Evolutionary conservation across 495 filamentous ascomycete genomes (phyloP).

Genomic region (Wilcoxina mikolae): DNA sequence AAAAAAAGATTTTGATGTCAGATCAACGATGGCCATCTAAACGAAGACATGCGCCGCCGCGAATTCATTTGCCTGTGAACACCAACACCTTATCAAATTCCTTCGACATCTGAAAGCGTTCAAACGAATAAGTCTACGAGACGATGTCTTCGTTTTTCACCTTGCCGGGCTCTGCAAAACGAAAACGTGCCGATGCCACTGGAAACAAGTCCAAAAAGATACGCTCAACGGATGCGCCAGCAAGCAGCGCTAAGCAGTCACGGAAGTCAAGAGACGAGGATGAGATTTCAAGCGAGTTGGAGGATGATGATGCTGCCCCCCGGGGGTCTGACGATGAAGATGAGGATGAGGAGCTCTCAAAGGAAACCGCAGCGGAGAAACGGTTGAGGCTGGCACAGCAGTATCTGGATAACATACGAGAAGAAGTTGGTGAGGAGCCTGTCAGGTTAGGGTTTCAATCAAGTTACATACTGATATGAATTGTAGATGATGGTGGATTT

Average conservation of each 20-base stretch:
- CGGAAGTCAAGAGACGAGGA: conserved; percentile 41
- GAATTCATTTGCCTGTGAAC: not conserved
- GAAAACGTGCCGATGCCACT: conserved; percentile 42
- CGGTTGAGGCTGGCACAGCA: conserved; percentile 78
- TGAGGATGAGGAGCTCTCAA: conserved; percentile 37
- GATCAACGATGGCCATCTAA: not conserved
- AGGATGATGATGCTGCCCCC: conserved; percentile 40
- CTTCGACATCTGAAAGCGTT: not conserved
- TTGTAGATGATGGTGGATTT: conserved; percentile 55
- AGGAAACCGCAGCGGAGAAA: conserved; percentile 75
- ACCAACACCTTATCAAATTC: not conserved
- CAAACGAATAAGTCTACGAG: not conserved
- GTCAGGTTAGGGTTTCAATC: not conserved
- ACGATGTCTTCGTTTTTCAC: conserved; percentile 52
- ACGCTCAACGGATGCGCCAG: conserved; percentile 24
- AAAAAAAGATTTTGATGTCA: conserved; percentile 7
- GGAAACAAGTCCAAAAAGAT: conserved; percentile 34
- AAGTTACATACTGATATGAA: not conserved
- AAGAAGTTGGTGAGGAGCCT: conserved; percentile 46
- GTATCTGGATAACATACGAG: conserved; percentile 76
- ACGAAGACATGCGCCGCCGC: not conserved
- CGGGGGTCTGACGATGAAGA: conserved; percentile 31
- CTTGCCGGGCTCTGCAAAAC: conserved; percentile 57
- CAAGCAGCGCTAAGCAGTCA: conserved; percentile 29
- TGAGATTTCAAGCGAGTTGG: conserved; percentile 73